Percentiles rank a stretch among this genome's conserved stretches.
These are phyloP conservation scores for Fraxinus latifolia DNA, from an alignment of 305 asterid species.

Conservation along the genomic window DNA sequence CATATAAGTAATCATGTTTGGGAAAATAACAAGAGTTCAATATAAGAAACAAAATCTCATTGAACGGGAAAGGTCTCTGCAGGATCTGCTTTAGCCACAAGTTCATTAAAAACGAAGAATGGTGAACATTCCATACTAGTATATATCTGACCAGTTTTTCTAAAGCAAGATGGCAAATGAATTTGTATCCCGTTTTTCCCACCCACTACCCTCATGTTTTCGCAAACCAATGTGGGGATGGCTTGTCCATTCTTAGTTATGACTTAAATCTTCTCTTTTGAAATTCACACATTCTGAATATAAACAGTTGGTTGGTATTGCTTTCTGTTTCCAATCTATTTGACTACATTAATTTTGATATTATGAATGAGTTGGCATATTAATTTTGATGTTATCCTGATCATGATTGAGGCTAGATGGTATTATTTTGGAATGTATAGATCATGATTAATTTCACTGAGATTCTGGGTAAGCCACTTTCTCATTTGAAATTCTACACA, in stretches of 20 bases:
- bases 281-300: not conserved
- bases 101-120: not conserved
- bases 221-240: not conserved
- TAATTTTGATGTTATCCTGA: not conserved
- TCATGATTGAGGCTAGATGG: not conserved
- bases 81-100: not conserved
- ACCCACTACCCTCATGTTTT: not conserved
- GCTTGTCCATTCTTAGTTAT: not conserved
- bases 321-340: not conserved
- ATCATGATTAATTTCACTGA: not conserved
- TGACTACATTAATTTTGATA: not conserved
- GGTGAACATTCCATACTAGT: not conserved
- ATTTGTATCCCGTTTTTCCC: not conserved
- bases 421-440: not conserved
- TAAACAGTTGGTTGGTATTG: not conserved
- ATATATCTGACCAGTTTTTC: not conserved
- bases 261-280: not conserved
- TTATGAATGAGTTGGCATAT: not conserved
- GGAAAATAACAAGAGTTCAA: not conserved
- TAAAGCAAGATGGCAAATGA: not conserved
- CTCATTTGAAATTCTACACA: constrained; percentile 12
- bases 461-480: not conserved
- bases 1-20: not conserved
- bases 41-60: not conserved
- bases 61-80: not conserved